Conservation (phyloP, 2,329 filamentous ascomycete genomes). For the Emmonsiellopsis sp. region DNA sequence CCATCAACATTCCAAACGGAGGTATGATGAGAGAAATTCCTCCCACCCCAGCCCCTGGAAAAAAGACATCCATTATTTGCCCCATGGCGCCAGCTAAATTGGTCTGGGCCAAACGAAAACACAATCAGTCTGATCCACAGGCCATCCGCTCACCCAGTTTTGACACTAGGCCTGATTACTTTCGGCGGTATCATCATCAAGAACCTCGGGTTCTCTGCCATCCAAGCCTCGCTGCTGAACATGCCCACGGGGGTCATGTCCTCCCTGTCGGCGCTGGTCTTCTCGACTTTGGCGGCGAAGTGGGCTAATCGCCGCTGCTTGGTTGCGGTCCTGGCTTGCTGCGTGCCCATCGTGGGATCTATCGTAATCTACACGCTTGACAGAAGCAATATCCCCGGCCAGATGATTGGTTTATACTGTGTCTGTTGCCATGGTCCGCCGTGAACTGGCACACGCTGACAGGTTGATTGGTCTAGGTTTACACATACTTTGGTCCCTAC, state of each 20-base stretch:
- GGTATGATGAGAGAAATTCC: constrained; percentile 17
- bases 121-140: not conserved
- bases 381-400: constrained; percentile 26
- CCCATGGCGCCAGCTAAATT: too few relatives aligned
- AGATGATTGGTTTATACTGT: constrained; percentile 33
- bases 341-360: constrained; percentile 23
- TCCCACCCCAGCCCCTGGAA: not conserved
- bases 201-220: constrained; percentile 28
- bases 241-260: constrained; percentile 29
- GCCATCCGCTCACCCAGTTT: not conserved
- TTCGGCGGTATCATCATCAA: constrained; percentile 32
- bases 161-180: constrained; percentile 21
- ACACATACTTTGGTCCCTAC: constrained; percentile 32
- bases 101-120: not conserved
- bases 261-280: constrained; percentile 22
- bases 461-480: constrained; percentile 15
- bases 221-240: constrained; percentile 28
- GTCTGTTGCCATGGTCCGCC: constrained; percentile 6
- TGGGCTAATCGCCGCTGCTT: constrained; percentile 22
- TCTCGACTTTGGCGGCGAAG: constrained; percentile 23
- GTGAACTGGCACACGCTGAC: not conserved
- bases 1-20: constrained; percentile 30
- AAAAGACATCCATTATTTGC: not conserved
- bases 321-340: constrained; percentile 22
- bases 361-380: constrained; percentile 22